A percentile compares a stretch with the other conserved stretches of the same genome.
Conservation (phyloP, 495 filamentous ascomycete genomes). For the Aspergillus steynii region DNA sequence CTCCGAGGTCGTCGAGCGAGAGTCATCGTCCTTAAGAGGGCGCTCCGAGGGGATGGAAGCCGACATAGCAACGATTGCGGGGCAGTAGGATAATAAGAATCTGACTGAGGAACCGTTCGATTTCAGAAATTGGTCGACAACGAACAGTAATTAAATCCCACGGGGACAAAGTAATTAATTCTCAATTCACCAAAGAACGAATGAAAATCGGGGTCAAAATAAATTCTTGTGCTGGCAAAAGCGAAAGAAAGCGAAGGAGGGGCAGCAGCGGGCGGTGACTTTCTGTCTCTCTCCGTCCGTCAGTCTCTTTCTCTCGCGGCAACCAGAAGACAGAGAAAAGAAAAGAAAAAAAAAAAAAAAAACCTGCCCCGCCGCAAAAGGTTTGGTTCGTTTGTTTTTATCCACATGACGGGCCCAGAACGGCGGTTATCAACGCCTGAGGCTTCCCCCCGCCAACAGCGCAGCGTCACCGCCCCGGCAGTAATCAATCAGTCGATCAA, state of each 20-base stretch:
- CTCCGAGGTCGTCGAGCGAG: conserved; percentile 37
- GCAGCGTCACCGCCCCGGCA: conserved; percentile 24
- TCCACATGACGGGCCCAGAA: conserved; percentile 25
- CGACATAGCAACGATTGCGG: conserved; percentile 31
- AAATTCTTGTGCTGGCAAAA: background rate
- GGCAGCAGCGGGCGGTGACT: background rate
- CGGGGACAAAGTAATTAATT: too few species aligned
- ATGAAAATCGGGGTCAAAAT: background rate
- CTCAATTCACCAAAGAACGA: background rate
- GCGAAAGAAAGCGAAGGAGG: background rate
- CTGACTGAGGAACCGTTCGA: too few species aligned
- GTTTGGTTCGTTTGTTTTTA: conserved; percentile 35
- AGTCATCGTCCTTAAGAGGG: conserved; percentile 30
- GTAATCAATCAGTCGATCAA: background rate
- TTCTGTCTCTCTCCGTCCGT: background rate
- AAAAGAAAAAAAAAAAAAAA: conserved; percentile 10
- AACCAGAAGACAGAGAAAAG: background rate
- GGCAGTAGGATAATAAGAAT: conserved; percentile 8
- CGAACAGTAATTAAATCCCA: too few species aligned
- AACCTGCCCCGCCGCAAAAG: conserved; percentile 37
- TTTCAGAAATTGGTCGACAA: background rate
- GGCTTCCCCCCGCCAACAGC: conserved; percentile 23
- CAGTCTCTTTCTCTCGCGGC: too few species aligned
- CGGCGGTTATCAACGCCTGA: conserved; percentile 20
- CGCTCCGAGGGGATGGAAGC: conserved; percentile 24